phyloP scores from a whole-genome alignment of 495 filamentous ascomycete species.

The Aspergillus sclerotiicarbonarius region DNA sequence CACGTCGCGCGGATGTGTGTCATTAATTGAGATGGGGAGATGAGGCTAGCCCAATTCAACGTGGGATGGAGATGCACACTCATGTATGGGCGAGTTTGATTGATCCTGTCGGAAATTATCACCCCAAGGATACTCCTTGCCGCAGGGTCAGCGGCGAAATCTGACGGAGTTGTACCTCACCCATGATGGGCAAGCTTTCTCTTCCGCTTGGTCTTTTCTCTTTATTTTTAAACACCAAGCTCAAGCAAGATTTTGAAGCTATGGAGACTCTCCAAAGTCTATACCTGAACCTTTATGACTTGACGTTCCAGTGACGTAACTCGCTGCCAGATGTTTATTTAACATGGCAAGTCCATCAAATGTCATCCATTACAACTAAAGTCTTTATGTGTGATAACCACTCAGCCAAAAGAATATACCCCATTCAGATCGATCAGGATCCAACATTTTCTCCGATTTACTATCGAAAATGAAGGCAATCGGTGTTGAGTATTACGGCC shows the following conservation, averaged over 20 bases:
- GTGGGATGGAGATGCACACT: neutral
- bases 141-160: no score
- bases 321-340: neutral
- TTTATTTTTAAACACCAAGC: no score
- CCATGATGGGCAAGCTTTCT: no score
- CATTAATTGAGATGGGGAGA: neutral
- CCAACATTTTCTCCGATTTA: no score
- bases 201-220: no score
- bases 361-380: neutral
- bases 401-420: no score
- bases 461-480: constrained; percentile 18
- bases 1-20: neutral
- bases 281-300: neutral
- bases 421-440: no score
- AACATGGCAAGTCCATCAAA: neutral
- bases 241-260: no score
- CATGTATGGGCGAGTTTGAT: no score
- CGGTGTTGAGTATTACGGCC: constrained; percentile 28
- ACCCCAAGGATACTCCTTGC: no score
- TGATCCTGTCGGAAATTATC: no score
- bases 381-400: neutral
- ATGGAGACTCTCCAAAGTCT: neutral
- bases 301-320: constrained; percentile 3
- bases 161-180: no score
- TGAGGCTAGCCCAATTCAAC: neutral